Conservation (phyloP, 2,329 filamentous ascomycete genomes). For the Metarhizium rileyi region DNA sequence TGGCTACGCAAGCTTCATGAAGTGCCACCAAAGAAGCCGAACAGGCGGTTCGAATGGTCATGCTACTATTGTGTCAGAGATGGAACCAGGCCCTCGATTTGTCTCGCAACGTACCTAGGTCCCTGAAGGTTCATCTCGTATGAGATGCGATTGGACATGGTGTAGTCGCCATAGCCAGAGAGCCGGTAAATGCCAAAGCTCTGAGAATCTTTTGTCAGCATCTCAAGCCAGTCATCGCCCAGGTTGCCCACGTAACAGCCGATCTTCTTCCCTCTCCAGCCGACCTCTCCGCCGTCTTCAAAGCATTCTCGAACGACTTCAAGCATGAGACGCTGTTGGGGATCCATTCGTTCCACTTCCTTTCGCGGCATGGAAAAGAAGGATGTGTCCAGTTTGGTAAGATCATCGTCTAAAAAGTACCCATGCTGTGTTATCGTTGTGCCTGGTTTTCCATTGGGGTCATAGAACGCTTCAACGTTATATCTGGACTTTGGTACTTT, state of each 20-base stretch:
- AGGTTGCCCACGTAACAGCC: slow-evolving; percentile 21
- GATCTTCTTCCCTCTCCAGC: slow-evolving; percentile 16
- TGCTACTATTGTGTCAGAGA: slow-evolving; percentile 7
- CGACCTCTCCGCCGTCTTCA: slow-evolving; percentile 16
- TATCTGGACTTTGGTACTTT: background rate
- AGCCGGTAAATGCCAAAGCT: slow-evolving; percentile 12
- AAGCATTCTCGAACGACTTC: slow-evolving; percentile 20
- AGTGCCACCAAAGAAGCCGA: slow-evolving; percentile 26
- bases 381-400: slow-evolving; percentile 18
- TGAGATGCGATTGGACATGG: slow-evolving; percentile 21
- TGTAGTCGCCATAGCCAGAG: slow-evolving; percentile 15
- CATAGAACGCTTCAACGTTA: background rate
- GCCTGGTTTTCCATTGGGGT: background rate
- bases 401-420: slow-evolving; percentile 18
- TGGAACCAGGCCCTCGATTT: background rate
- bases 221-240: slow-evolving; percentile 18
- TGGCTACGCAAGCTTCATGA: slow-evolving; percentile 25
- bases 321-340: slow-evolving; percentile 18
- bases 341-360: slow-evolving; percentile 21
- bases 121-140: slow-evolving; percentile 24
- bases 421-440: slow-evolving; percentile 11
- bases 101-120: slow-evolving; percentile 17
- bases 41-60: slow-evolving; percentile 27
- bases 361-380: slow-evolving; percentile 20
- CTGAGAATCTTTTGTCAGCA: slow-evolving; percentile 12